Conservation (phyloP, 1,139 yeast species). For the Lodderomyces margitis region DNA sequence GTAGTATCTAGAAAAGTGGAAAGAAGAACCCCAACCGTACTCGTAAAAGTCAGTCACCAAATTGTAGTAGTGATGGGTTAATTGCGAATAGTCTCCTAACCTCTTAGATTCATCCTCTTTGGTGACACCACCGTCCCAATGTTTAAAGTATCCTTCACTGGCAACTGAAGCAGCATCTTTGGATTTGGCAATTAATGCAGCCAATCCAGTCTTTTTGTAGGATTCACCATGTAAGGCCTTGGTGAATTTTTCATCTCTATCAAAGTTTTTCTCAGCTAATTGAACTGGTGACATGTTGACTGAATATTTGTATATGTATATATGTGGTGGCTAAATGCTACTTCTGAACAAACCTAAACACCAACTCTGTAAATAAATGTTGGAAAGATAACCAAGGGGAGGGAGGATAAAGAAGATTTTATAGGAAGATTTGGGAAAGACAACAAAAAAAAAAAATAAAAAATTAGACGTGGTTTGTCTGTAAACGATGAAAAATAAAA, state of each 20-base stretch:
- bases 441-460: not conserved
- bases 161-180: conserved; percentile 84
- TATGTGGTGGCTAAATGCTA: too few relatives aligned
- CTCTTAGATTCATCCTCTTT: conserved; percentile 75
- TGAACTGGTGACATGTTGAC: conserved; percentile 13
- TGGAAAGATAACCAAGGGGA: not conserved
- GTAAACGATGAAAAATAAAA: not conserved
- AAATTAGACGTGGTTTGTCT: not conserved
- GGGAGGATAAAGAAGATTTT: not conserved
- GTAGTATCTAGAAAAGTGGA: conserved; percentile 94
- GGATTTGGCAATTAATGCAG: conserved; percentile 71
- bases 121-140: conserved; percentile 90
- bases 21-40: conserved; percentile 99
- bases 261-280: conserved; percentile 36
- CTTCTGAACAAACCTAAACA: too few relatives aligned
- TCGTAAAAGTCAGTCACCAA: conserved; percentile 96
- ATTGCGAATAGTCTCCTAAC: conserved; percentile 78
- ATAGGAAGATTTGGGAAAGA: too few relatives aligned
- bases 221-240: conserved; percentile 83
- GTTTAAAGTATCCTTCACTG: conserved; percentile 86
- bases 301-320: not conserved
- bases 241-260: conserved; percentile 64
- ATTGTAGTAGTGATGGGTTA: conserved; percentile 95
- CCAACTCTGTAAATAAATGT: too few relatives aligned
- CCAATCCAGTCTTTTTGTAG: conserved; percentile 64